phyloP scores from a whole-genome alignment of 768 basidiomycete species.

The Cystofilobasidium capitatum region DNA sequence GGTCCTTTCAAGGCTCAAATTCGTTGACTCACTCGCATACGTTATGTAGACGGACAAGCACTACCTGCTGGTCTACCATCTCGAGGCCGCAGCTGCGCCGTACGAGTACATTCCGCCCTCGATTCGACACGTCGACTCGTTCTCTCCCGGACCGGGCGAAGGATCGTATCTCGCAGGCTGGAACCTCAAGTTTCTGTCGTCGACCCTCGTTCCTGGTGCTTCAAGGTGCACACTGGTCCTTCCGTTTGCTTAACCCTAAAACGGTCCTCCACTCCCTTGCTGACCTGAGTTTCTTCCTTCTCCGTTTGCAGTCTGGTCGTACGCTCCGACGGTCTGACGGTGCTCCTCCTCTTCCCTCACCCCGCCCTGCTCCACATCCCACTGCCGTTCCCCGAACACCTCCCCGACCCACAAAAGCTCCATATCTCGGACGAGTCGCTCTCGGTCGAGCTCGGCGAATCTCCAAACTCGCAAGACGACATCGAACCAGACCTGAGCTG shows the following conservation, averaged over 20 bases:
- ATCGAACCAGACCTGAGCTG: too few species aligned
- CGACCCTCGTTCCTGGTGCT: constrained; percentile 53
- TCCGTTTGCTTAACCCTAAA: constrained; percentile 4
- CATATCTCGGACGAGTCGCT: constrained; percentile 28
- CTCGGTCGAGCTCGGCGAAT: constrained; percentile 6
- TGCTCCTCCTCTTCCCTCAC: constrained; percentile 30
- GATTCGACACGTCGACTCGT: constrained; percentile 66
- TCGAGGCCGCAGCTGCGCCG: constrained; percentile 52
- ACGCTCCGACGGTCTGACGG: constrained; percentile 12
- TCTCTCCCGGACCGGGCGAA: constrained; percentile 16
- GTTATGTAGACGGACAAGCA: constrained; percentile 61
- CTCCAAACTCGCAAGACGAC: neutral
- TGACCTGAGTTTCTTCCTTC: neutral
- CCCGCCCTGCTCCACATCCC: constrained; percentile 31
- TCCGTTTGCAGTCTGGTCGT: neutral
- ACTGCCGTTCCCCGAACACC: constrained; percentile 31
- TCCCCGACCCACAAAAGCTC: constrained; percentile 27
- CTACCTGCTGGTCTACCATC: constrained; percentile 60
- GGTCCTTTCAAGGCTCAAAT: neutral
- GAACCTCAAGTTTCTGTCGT: constrained; percentile 3
- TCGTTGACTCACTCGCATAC: constrained; percentile 1
- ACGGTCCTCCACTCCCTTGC: too few species aligned
- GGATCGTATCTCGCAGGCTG: constrained; percentile 14
- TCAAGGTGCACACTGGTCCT: constrained; percentile 32
- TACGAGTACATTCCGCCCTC: constrained; percentile 48